phyloP scores from a whole-genome alignment of 1,284 basidiomycete genomes.

The Irpex sp. region DNA sequence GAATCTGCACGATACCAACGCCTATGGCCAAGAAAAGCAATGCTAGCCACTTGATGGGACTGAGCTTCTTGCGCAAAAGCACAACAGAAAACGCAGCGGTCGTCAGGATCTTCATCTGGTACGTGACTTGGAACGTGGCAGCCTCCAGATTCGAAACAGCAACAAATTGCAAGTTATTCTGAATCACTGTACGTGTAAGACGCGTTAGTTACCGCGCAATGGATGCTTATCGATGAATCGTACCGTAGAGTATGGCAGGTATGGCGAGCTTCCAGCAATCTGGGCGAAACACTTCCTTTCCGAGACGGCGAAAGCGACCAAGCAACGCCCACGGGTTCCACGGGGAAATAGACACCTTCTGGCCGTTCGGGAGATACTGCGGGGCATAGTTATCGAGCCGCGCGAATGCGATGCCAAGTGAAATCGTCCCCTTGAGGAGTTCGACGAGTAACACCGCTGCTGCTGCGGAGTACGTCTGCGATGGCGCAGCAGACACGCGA shows the following conservation, averaged over 20 bases:
- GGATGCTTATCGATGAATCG: slow-evolving; percentile 8
- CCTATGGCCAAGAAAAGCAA: slow-evolving; percentile 82
- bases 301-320: slow-evolving; percentile 36
- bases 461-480: slow-evolving; percentile 81
- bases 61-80: slow-evolving; percentile 73
- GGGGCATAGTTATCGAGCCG: slow-evolving; percentile 27
- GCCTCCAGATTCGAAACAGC: slow-evolving; percentile 89
- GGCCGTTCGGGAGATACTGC: slow-evolving; percentile 18
- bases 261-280: slow-evolving; percentile 82
- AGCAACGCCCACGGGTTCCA: slow-evolving; percentile 33
- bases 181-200: slow-evolving; percentile 51
- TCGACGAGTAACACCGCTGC: slow-evolving; percentile 92
- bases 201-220: background rate
- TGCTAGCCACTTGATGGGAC: slow-evolving; percentile 76
- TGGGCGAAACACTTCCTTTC: slow-evolving; percentile 49
- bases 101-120: slow-evolving; percentile 95
- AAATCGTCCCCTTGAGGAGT: slow-evolving; percentile 86
- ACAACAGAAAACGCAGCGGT: slow-evolving; percentile 90
- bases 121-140: slow-evolving; percentile 88
- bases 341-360: slow-evolving; percentile 16
- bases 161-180: slow-evolving; percentile 94
- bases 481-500: slow-evolving; percentile 74
- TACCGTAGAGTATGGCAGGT: slow-evolving; percentile 72
- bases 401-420: slow-evolving; percentile 59
- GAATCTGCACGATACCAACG: slow-evolving; percentile 90